Evolutionary conservation across 108 stramenopile genomes (phyloP).

Genomic region (Cyclotella cryptica): DNA sequence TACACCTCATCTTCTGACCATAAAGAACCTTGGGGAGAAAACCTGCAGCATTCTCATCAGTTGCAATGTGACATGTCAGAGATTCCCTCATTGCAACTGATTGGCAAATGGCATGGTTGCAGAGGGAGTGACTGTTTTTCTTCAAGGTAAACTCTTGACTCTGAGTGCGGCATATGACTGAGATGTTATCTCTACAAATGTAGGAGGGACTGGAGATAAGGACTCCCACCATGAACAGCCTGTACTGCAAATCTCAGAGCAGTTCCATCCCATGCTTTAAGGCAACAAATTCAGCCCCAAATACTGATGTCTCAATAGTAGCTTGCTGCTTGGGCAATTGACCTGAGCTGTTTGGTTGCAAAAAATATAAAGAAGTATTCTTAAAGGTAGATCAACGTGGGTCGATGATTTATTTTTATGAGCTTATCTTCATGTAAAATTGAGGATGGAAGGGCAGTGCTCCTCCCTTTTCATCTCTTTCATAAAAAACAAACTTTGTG

Average conservation of each 20-base stretch:
- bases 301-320: neutral
- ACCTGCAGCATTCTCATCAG: too few relatives aligned
- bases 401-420: too few relatives aligned
- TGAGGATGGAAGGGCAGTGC: too few relatives aligned
- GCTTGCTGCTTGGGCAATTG: too few relatives aligned
- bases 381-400: too few relatives aligned
- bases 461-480: too few relatives aligned
- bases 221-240: neutral
- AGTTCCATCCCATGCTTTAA: neutral
- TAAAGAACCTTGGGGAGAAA: too few relatives aligned
- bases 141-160: neutral
- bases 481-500: too few relatives aligned
- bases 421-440: too few relatives aligned
- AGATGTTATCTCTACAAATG: neutral
- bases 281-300: slow-evolving; percentile 1
- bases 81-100: neutral
- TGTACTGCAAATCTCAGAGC: neutral
- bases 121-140: neutral
- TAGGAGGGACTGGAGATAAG: neutral
- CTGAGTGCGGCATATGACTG: neutral
- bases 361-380: too few relatives aligned
- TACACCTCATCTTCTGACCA: too few relatives aligned
- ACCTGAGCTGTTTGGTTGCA: too few relatives aligned
- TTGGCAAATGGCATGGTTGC: neutral
- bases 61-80: neutral